Conservation (phyloP, 345 rosid species). For the Eutrema yunnanense region DNA sequence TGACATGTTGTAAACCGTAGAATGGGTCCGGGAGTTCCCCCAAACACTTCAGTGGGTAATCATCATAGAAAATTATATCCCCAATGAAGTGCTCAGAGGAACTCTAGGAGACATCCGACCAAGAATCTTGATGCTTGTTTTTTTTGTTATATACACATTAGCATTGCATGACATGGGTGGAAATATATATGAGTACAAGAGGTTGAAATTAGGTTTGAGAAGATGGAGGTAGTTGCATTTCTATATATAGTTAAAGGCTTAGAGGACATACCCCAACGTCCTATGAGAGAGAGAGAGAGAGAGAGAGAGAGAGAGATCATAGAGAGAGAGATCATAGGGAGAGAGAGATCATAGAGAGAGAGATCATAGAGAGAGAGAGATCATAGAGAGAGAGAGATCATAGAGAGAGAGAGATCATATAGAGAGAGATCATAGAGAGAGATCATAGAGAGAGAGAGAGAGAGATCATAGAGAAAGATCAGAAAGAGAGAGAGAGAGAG, state of each 20-base stretch:
- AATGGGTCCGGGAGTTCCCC: conserved; percentile 23
- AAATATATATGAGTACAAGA: no score
- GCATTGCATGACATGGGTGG: neutral
- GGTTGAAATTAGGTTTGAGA: neutral
- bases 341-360: neutral
- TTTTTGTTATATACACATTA: neutral
- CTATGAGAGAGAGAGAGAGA: neutral
- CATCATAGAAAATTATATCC: neutral
- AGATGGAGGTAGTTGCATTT: neutral
- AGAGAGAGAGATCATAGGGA: no score
- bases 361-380: neutral
- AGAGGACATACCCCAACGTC: neutral
- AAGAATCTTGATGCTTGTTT: neutral
- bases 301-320: no score
- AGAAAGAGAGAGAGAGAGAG: no score
- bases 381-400: neutral
- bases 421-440: no score
- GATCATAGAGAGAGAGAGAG: no score
- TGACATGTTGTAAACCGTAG: neutral
- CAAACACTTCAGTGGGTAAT: conserved; percentile 22
- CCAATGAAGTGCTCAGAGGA: conserved; percentile 21
- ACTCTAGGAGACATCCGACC: conserved; percentile 20
- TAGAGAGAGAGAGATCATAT: neutral
- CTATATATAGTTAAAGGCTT: neutral
- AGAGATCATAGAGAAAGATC: no score